Evolutionary conservation across 176 grass and related monocot genomes (phyloP), one percentile per base, ranked within the genome.

Genomic region (Dendrocalamus sinicus): DNA sequence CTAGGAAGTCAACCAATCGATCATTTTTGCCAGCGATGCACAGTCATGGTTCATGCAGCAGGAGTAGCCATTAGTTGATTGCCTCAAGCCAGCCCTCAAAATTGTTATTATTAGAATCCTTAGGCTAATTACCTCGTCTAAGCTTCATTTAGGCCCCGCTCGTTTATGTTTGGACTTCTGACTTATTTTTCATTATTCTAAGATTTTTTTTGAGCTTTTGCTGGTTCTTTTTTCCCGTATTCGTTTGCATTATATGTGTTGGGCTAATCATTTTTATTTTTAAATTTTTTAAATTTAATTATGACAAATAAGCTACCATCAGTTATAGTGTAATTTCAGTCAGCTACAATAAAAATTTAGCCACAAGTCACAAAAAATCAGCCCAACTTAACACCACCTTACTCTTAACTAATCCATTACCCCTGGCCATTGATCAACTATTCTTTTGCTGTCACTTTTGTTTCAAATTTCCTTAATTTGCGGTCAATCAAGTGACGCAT

Each of bases 401-500:
- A 41, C 6, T 77, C 13, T 28, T 41, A n/a, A n/a, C 51, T 17
- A 71, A 83, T 51, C 52, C 64, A 12, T 50, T 51, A 9, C 4
- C n/a, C 15, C 53, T 22, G 32, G 15, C 47, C 23, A 23, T 51
- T 8, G 28, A 76, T 58, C 9, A 11, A 41, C 40, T 37, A 20
- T 75, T 69, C 8, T 35, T 32, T 24, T 0, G 30, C 23, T 20
- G 5, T 40, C 47, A 39, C 75, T 60, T 69, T 70, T 48, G 46
- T 76, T 43, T n/a, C 16, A 57, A 41, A 23, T 61, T 54, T 61
- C 24, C 19, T 40, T 41, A 20, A 69, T 77, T 70, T 47, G 24
- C 15, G 60, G 72, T 51, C 79, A 35, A 50, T 60, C 62, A 47
- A 58, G 62, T 62, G 72, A 69, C 46, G 52, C 28, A 32, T 78